Evolutionary conservation across 176 grass and related monocot genomes (phyloP).

Genomic region (Aegilops longissima): DNA sequence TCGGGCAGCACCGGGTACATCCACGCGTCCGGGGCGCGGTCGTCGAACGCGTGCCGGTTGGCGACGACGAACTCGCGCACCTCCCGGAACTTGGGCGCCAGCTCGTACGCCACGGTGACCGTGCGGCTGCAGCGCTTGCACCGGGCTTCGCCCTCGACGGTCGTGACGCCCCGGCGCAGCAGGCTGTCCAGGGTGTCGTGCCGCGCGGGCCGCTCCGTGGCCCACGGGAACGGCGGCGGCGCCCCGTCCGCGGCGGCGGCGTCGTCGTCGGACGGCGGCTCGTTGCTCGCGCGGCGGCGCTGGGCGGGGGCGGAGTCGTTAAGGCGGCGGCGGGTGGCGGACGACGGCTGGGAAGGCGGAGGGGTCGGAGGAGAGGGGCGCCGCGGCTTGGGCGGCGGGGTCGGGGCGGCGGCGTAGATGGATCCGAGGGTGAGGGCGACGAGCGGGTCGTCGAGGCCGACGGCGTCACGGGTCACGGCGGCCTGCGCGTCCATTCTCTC

Average conservation of each 20-base stretch:
- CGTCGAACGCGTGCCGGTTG: constrained; percentile 46
- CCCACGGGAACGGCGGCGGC: constrained; percentile 44
- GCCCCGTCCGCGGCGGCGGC: background rate
- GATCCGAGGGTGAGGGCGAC: constrained; percentile 43
- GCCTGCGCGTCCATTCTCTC: constrained; percentile 1
- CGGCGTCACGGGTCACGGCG: background rate
- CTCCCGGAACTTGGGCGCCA: constrained; percentile 46
- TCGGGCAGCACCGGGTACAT: constrained; percentile 18
- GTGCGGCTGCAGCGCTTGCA: constrained; percentile 44
- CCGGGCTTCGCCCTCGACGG: constrained; percentile 36
- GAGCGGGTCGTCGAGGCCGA: background rate
- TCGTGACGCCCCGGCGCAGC: constrained; percentile 33
- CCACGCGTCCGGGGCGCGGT: constrained; percentile 50
- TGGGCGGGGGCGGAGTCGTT: background rate
- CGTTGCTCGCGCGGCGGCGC: background rate
- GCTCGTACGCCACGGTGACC: constrained; percentile 41
- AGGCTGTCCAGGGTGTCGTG: constrained; percentile 29
- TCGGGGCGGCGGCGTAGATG: constrained; percentile 32
- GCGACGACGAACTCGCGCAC: constrained; percentile 31
- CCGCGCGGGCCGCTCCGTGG: constrained; percentile 29
- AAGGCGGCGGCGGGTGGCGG: constrained; percentile 4
- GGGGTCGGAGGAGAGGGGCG: background rate
- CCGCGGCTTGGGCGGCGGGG: background rate
- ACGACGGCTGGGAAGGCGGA: background rate
- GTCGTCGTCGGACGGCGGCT: background rate